Percentiles rank a stretch among this genome's conserved stretches.
These are phyloP conservation scores for Russula lepida DNA, from an alignment of 768 basidiomycete genomes.

Conservation along the genomic window DNA sequence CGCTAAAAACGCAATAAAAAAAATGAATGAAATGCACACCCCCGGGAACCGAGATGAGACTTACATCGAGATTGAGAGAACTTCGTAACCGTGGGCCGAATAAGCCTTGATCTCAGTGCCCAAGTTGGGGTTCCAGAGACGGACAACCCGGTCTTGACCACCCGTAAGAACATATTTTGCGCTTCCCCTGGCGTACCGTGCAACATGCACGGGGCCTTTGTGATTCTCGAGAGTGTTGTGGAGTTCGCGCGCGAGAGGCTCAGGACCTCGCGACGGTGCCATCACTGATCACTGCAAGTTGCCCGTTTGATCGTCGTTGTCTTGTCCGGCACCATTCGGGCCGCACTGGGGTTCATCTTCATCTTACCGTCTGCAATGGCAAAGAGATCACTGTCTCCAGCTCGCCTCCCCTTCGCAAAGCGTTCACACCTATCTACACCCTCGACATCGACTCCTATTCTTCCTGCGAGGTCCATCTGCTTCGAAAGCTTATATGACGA, in stretches of 20 bases:
- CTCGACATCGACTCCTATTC: neutral
- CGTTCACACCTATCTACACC: constrained; percentile 26
- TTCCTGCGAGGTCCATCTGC: constrained; percentile 21
- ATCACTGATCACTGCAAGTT: too few relatives aligned
- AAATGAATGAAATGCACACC: neutral
- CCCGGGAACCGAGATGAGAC: constrained; percentile 25
- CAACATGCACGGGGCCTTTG: constrained; percentile 83
- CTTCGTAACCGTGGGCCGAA: constrained; percentile 90
- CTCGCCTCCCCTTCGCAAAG: constrained; percentile 48
- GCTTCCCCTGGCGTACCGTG: constrained; percentile 81
- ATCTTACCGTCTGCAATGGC: constrained; percentile 15
- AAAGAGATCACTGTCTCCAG: constrained; percentile 28
- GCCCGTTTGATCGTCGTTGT: too few relatives aligned
- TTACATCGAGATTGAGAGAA: constrained; percentile 83
- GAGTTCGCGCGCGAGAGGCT: constrained; percentile 48
- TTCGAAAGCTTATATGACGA: constrained; percentile 68
- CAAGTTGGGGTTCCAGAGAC: constrained; percentile 81
- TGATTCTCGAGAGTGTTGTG: constrained; percentile 58
- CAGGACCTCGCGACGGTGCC: constrained; percentile 33
- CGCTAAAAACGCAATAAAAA: constrained; percentile 34
- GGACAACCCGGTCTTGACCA: constrained; percentile 81
- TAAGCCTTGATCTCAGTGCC: constrained; percentile 91
- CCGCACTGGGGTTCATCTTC: neutral
- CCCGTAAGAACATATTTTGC: constrained; percentile 91
- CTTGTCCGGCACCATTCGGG: neutral